Base-by-base conservation (phyloP, 352 stramenopile genomes). In the Saprolegnia diclina region DNA sequence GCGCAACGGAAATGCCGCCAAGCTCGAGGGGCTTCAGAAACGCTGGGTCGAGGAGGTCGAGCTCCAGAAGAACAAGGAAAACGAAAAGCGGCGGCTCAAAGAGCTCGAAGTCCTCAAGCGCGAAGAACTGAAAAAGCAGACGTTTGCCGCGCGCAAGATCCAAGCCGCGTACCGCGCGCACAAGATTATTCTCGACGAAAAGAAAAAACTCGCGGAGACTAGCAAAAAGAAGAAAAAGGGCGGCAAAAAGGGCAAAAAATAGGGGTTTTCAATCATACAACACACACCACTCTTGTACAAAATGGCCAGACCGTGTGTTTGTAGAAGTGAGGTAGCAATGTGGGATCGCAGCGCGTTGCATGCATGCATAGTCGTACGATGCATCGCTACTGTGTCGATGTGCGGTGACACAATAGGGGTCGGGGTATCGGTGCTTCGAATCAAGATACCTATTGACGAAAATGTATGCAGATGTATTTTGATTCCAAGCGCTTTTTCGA, bases 1-100 rank as follows among this genome's bases (percentile, higher is more conserved):
- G 61, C 83, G 89, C 42, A 68, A 74, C 18, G 72, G 72, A 4
- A 90, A 91, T 63, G 66, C 81, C 4, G 74, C 87, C 37, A 77
- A 80, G 55, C 76, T 95, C 29, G 81, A 85, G 48, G 75, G 80
- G 10, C 87, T 88, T 61, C 77, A 90, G 52, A 83, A 82, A 64
- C 76, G 82, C 38, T 90, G 82, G 84, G 77, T 88, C 64, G 76
- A 90, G 46, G 81, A 91, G 61, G 88, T 91, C 74, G 74, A 76
- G 3, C 74, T 72, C 45, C 88, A 88, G 62, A 80, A 91, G 71
- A 76, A 85, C 64, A 91, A 89, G 62, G 82, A 89, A 29, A 74
- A 89, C 32, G 82, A 92, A 65, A 79, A 82, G 18, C 80, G 88
- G 68, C 80, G 85, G 18, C 64, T 91, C 54, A 40, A 85, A 10